A percentile compares a stretch with the other conserved stretches of the same genome.
phyloP scores from a whole-genome alignment of 306 rosid genomes.

The Styphnolobium japonicum region DNA sequence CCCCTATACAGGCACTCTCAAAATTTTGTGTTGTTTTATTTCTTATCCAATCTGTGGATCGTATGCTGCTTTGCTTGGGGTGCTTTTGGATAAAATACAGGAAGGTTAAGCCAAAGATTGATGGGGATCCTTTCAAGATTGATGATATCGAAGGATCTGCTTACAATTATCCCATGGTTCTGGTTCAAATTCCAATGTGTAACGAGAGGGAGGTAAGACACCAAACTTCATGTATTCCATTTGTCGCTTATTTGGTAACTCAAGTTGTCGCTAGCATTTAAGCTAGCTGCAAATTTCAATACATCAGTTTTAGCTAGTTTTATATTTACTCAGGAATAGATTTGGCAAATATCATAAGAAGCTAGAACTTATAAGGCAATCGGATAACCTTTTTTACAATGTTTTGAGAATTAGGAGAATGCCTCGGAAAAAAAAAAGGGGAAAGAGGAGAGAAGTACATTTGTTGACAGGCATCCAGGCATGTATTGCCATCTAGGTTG shows the following conservation, averaged over 20 bases:
- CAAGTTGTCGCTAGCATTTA: not conserved
- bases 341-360: constrained; percentile 7
- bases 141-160: constrained; percentile 67
- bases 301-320: not conserved
- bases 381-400: not conserved
- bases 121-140: constrained; percentile 44
- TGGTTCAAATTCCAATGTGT: constrained; percentile 95
- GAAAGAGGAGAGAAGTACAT: not conserved
- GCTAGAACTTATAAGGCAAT: not conserved
- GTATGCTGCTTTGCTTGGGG: constrained; percentile 75
- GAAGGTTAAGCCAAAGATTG: constrained; percentile 71
- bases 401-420: constrained; percentile 1
- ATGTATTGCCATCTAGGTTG: not conserved
- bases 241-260: not conserved
- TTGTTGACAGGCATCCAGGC: not conserved
- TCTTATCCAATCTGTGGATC: constrained; percentile 85
- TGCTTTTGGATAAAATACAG: constrained; percentile 83
- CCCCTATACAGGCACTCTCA: constrained; percentile 71
- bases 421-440: not conserved
- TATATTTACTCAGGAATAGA: not conserved
- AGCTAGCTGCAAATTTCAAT: constrained; percentile 3
- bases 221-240: not conserved
- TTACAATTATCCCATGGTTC: constrained; percentile 75
- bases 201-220: constrained; percentile 83
- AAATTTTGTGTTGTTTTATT: constrained; percentile 79